Evolutionary conservation across 129 eudicot species (phyloP), one percentile per base, ranked within the genome.

Genomic region (Dittrichia graveolens): DNA sequence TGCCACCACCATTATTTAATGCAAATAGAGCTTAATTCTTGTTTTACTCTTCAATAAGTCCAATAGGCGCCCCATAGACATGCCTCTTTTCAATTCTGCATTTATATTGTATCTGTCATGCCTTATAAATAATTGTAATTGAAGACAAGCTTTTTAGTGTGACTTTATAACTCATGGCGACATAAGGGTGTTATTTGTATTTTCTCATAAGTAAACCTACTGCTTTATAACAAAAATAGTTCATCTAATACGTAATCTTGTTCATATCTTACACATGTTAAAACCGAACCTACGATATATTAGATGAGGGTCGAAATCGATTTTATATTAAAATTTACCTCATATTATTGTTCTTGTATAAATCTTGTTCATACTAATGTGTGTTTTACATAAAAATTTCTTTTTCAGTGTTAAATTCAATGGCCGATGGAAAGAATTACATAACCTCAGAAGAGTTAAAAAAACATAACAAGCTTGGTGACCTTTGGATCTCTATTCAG

Each of bases 401-500:
- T 24, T 69, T 64, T 77, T 58, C 78, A 82, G 85, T 61, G 61
- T 43, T 75, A 57, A 34, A 69, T 63, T 53, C 76, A 58, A 78
- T 86, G 87, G 82, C 59, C 16, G 85, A 74, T 53, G 79, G 78
- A 19, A 87, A 86, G 92, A 89, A 84, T 43, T 89, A 87, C 82
- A 89, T 93, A 53, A 77, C 96, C 35, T 54, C 79, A 11, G 96
- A 85, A 45, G 98, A 93, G 69, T 67, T 93, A 60, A 71, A 78
- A 73, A 61, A 79, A 53, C 98, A 93, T 45, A 85, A 84, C 87
- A 85, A 82, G 35, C 77, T 81, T 6, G 84, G 72, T 39, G 98
- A 93, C 55, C 82, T 93, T 13, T 93, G 98, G 98, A 78, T 93
- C 46, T 87, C 98, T 6, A 87, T 93, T 19, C 91, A 89, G 61